Base-by-base conservation (phyloP, 2,329 filamentous ascomycete genomes). In the Incumbomyces delicatus region DNA sequence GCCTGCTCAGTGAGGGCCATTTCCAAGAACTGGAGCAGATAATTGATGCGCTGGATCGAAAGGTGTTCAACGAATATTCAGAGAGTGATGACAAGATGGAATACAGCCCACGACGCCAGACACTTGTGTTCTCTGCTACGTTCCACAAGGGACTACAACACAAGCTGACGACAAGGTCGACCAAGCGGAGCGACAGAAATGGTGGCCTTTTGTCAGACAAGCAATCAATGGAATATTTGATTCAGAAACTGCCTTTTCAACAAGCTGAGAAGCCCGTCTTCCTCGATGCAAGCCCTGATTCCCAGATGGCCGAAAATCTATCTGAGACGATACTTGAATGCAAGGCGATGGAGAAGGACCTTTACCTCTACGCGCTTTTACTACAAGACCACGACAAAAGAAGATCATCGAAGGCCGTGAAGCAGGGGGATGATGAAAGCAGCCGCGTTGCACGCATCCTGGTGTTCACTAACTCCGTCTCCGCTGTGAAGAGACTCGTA, bases 1-100 rank as follows among this genome's bases (percentile, higher is more conserved):
- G 92, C 44, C 72, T 98, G 14, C 75, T 98, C 51, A 92, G 87
- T 44, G 85, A 94, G 55, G 92, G 92, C 0, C 86, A 95, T 61
- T 98, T 95, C 68, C 90, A 95, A 64, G 92, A 98, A 63, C 81
- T 89, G 3, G 83, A 89, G 55, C 83, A 95, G 47, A 94, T 98
- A 17, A 67, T 98, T 13, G 81, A 80, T 47, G 80, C 87, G 0
- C 68, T 98, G 8, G 87, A 95, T 58, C 75, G 81, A 22, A 71
- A 73, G 6, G 63, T 68, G 1, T 67, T 72, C 5, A 65, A 70
- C 29, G 68, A 71, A n/a, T 72, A 72, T 1, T 70, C 74, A 3
- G 70, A 74, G 8, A 37, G 22, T 14, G n/a, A 32, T 12, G 65
- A 70, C 0, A 58, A 65, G 6, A 48, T 54, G 8, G 51, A 54